Evolutionary conservation across 176 grass and related monocot genomes (phyloP).

Genomic region (Leersia perrieri): DNA sequence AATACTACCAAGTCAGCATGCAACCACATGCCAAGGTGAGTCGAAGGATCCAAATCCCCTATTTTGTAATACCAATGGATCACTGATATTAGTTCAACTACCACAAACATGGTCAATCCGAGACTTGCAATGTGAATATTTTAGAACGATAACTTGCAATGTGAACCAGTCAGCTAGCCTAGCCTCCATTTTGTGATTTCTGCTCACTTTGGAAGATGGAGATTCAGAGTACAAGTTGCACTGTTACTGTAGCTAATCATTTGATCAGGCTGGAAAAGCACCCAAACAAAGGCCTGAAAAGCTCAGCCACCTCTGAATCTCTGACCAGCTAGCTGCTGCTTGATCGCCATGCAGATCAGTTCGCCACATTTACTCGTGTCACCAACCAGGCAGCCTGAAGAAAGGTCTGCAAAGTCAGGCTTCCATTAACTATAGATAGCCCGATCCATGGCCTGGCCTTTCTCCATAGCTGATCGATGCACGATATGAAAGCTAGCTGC

Average conservation of each 20-base stretch:
- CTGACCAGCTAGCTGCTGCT: neutral
- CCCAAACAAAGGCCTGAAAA: slow-evolving; percentile 24
- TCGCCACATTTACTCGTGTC: slow-evolving; percentile 36
- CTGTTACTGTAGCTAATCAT: neutral
- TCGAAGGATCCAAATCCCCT: neutral
- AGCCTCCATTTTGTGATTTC: neutral
- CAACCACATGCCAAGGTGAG: slow-evolving; percentile 28
- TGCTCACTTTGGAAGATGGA: neutral
- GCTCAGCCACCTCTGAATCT: no score
- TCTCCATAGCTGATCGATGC: neutral
- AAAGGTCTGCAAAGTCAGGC: slow-evolving; percentile 10
- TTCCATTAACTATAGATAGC: slow-evolving; percentile 26
- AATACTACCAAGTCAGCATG: slow-evolving; percentile 22
- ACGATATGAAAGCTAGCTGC: slow-evolving; percentile 18
- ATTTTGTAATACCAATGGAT: neutral
- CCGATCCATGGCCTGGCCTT: neutral
- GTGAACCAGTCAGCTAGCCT: neutral
- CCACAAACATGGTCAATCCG: neutral
- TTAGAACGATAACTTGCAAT: neutral
- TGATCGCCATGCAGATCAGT: neutral
- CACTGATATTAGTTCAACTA: neutral
- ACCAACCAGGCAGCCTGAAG: slow-evolving; percentile 44
- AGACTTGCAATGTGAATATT: no score
- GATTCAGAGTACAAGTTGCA: neutral
- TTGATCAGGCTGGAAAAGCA: slow-evolving; percentile 9